Conservation (phyloP, 2,329 filamentous ascomycete species). For the Paecilomyces dactylethromorphus region DNA sequence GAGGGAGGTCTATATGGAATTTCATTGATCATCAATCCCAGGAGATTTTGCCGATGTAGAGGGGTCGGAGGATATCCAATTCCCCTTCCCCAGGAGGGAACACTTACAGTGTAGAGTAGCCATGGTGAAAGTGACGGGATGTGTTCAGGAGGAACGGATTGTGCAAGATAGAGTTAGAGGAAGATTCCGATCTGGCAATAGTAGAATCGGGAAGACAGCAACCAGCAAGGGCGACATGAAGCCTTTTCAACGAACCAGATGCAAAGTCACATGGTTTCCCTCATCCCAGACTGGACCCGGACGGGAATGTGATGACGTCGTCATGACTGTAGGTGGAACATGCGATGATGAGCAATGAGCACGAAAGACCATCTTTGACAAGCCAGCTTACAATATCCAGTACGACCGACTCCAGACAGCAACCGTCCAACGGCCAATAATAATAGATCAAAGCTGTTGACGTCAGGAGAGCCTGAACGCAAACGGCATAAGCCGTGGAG, state of each 20-base stretch:
- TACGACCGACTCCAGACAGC: no score
- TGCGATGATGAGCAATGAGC: slow-evolving; percentile 1
- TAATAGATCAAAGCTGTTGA: not conserved
- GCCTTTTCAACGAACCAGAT: not conserved
- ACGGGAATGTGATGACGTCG: slow-evolving; percentile 19
- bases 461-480: not conserved
- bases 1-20: slow-evolving; percentile 53
- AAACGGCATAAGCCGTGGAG: not conserved
- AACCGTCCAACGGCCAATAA: no score
- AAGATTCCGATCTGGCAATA: not conserved
- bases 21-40: not conserved
- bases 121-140: slow-evolving; percentile 41
- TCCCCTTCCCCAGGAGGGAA: not conserved
- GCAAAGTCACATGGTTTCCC: not conserved
- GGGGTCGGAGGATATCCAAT: not conserved
- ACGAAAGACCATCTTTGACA: not conserved
- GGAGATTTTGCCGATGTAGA: not conserved
- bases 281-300: not conserved
- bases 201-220: not conserved
- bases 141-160: not conserved
- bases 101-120: slow-evolving; percentile 54
- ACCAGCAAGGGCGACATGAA: not conserved
- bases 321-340: not conserved
- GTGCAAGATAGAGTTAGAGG: not conserved
- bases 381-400: not conserved